These are phyloP conservation scores for Mycosphaerella sp. DNA, from an alignment of 2,329 filamentous ascomycete species.

Conservation along the genomic window DNA sequence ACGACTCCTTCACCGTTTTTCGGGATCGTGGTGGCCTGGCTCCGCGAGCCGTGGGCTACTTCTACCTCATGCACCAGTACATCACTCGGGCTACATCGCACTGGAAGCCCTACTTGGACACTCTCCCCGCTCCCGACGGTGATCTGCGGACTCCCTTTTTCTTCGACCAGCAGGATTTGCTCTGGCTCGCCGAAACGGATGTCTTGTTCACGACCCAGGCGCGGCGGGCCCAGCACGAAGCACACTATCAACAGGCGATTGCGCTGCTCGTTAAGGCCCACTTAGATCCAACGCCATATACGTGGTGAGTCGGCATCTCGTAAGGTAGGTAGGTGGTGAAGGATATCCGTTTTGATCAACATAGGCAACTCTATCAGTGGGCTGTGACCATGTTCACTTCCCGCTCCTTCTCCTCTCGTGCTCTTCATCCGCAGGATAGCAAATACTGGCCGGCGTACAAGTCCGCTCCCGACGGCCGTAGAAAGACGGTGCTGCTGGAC, in stretches of 20 bases:
- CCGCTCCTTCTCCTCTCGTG: conserved; percentile 44
- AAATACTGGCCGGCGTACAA: conserved; percentile 36
- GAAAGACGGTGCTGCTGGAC: conserved; percentile 33
- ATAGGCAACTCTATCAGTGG: conserved; percentile 45
- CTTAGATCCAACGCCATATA: conserved; percentile 33
- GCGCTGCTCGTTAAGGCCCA: conserved; percentile 28
- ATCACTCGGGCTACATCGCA: conserved; percentile 31
- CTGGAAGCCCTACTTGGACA: conserved; percentile 35
- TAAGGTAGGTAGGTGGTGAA: conserved; percentile 24
- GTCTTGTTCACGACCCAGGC: conserved; percentile 29
- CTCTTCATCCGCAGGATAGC: conserved; percentile 30
- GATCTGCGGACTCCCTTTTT: conserved; percentile 32
- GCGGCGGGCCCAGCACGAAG: conserved; percentile 33
- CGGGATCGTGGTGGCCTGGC: conserved; percentile 21
- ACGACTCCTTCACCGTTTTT: conserved; percentile 31
- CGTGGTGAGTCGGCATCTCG: conserved; percentile 35
- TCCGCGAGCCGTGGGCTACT: conserved; percentile 33
- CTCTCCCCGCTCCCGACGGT: conserved; percentile 29
- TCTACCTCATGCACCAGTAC: conserved; percentile 35
- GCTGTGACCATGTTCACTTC: conserved; percentile 49
- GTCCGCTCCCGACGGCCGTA: conserved; percentile 22
- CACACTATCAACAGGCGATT: conserved; percentile 34
- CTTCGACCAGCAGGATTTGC: conserved; percentile 31
- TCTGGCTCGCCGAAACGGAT: conserved; percentile 34
- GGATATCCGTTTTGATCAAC: conserved; percentile 18